phyloP scores from a whole-genome alignment of 1,139 yeast genomes.

The Magnusiomyces tetraspermus region DNA sequence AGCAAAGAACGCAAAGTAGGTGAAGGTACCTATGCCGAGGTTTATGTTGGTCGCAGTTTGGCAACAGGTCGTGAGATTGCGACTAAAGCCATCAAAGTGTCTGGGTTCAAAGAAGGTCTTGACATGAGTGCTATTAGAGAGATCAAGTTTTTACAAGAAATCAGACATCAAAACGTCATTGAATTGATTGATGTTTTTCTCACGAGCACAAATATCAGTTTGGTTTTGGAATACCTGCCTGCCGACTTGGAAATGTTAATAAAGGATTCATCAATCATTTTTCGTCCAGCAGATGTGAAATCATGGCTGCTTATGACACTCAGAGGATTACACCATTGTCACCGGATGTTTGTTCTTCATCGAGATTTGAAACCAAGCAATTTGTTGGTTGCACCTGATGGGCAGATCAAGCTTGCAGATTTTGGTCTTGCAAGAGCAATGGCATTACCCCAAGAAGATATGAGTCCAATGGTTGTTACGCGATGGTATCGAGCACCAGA shows the following conservation, averaged over 20 bases:
- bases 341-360: conserved; percentile 79
- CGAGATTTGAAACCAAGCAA: conserved; percentile 52
- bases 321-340: conserved; percentile 92
- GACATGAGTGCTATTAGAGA: conserved; percentile 97
- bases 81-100: conserved; percentile 90
- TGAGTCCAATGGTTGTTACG: conserved; percentile 92
- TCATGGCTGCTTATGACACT: conserved; percentile 91
- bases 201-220: conserved; percentile 58
- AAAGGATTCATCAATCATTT: conserved; percentile 66
- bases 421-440: conserved; percentile 87
- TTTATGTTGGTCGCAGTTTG: conserved; percentile 56
- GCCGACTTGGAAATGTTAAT: conserved; percentile 85
- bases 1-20: conserved; percentile 71
- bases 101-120: conserved; percentile 88
- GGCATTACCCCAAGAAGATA: conserved; percentile 57
- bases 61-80: conserved; percentile 61
- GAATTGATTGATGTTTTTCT: conserved; percentile 82
- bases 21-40: conserved; percentile 98
- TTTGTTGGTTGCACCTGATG: conserved; percentile 74
- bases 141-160: conserved; percentile 83
- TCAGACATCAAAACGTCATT: conserved; percentile 74
- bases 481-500: conserved; percentile 98
- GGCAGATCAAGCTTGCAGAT: conserved; percentile 88
- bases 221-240: conserved; percentile 86
- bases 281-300: conserved; percentile 81